A percentile compares a stretch with the other conserved stretches of the same genome.
Conservation (phyloP, 805 yeast genomes). For the Ogataea haglerorum region DNA sequence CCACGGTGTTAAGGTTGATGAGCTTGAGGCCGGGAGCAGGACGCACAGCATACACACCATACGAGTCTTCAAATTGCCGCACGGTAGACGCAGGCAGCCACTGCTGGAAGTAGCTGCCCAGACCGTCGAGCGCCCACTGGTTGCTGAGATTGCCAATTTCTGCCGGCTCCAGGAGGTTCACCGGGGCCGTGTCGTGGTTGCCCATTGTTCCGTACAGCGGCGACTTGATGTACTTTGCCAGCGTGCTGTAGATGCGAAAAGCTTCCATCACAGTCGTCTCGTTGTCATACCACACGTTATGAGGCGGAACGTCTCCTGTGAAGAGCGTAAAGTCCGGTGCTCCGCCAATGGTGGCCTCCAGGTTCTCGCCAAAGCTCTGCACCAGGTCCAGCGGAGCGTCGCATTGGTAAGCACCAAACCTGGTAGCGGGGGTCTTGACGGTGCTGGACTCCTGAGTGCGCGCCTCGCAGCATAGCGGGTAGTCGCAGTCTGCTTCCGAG, state of each 20-base stretch:
- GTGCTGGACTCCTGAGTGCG: background rate
- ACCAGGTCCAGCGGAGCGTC: slow-evolving; percentile 1
- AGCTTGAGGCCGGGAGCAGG: slow-evolving; percentile 3
- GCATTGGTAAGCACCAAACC: background rate
- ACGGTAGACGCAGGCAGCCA: background rate
- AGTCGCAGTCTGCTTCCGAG: slow-evolving; percentile 2
- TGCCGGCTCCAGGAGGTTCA: background rate
- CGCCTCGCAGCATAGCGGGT: slow-evolving; percentile 1
- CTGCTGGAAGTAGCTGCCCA: background rate
- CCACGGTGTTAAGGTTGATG: slow-evolving; percentile 1
- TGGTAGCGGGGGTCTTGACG: slow-evolving; percentile 1
- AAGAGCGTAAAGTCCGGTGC: slow-evolving; percentile 1
- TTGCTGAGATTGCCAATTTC: background rate
- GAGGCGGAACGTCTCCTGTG: slow-evolving; percentile 1
- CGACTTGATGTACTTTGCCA: background rate
- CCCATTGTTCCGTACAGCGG: slow-evolving; percentile 1
- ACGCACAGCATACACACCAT: background rate
- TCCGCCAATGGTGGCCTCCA: slow-evolving; percentile 1
- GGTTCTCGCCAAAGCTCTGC: background rate
- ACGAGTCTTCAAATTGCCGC: background rate
- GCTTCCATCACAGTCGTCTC: slow-evolving; percentile 1
- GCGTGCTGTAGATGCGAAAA: background rate
- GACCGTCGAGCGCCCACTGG: background rate
- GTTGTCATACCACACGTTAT: slow-evolving; percentile 3
- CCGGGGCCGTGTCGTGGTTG: slow-evolving; percentile 3